phyloP scores from a whole-genome alignment of 768 basidiomycete species.

The Lactarius deliciosus region DNA sequence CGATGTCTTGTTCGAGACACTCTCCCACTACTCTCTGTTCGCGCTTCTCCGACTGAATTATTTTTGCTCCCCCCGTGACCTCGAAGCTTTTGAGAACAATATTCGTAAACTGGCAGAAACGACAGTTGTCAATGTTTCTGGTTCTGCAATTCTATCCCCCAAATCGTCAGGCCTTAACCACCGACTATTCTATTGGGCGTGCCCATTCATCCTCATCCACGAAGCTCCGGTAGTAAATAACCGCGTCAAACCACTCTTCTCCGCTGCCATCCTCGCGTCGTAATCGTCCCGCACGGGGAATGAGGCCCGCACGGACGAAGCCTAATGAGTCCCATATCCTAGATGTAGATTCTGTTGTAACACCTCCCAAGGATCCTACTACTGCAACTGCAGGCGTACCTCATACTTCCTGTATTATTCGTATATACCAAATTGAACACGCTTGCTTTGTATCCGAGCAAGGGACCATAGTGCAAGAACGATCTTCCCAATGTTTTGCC shows the following conservation, averaged over 20 bases:
- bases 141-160: background rate
- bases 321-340: conserved; percentile 84
- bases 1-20: background rate
- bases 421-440: conserved; percentile 92
- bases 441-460: conserved; percentile 71
- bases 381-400: conserved; percentile 41
- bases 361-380: background rate
- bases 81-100: background rate
- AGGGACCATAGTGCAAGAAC: conserved; percentile 78
- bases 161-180: background rate
- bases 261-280: conserved; percentile 61
- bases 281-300: conserved; percentile 74
- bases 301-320: conserved; percentile 75
- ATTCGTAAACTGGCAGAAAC: background rate
- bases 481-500: conserved; percentile 73
- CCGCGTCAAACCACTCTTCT: conserved; percentile 89
- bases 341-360: conserved; percentile 4
- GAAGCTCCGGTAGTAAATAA: conserved; percentile 82
- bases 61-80: background rate
- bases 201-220: conserved; percentile 36
- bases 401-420: conserved; percentile 74
- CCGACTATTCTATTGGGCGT: conserved; percentile 13
- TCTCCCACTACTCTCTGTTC: background rate
- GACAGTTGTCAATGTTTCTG: background rate
- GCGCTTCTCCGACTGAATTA: background rate